phyloP scores from a whole-genome alignment of 139 green algal species.

The Pleodorina starrii region DNA sequence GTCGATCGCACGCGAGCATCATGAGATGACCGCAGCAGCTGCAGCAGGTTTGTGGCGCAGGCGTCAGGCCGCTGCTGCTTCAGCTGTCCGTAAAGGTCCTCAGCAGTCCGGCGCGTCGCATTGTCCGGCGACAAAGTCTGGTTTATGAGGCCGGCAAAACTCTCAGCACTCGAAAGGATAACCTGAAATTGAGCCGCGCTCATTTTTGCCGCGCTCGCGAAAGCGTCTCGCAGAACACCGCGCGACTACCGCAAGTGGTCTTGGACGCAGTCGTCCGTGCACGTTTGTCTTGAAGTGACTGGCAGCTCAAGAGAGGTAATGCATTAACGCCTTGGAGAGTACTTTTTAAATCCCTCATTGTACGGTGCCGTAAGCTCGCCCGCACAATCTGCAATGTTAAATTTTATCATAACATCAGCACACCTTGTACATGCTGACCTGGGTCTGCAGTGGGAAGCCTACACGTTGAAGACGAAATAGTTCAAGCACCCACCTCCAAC shows the following conservation, averaged over 20 bases:
- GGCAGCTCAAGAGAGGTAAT: no score
- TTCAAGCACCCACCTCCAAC: background rate
- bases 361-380: no score
- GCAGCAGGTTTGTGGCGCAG: conserved; percentile 73
- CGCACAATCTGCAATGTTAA: no score
- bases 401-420: no score
- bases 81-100: conserved; percentile 79
- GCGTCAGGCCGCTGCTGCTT: conserved; percentile 77
- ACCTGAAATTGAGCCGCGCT: conserved; percentile 28
- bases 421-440: no score
- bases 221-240: no score
- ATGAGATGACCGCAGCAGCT: conserved; percentile 67
- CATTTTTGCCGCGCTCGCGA: background rate
- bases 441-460: no score
- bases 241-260: no score
- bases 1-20: conserved; percentile 75
- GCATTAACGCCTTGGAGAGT: no score
- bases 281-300: no score
- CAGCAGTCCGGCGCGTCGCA: conserved; percentile 71
- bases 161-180: conserved; percentile 41
- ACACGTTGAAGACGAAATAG: background rate
- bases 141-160: conserved; percentile 85
- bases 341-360: no score
- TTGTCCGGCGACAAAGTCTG: conserved; percentile 89
- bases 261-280: no score